Conservation (phyloP, 805 yeast genomes). For the Diddensiella caesifluorescens region DNA sequence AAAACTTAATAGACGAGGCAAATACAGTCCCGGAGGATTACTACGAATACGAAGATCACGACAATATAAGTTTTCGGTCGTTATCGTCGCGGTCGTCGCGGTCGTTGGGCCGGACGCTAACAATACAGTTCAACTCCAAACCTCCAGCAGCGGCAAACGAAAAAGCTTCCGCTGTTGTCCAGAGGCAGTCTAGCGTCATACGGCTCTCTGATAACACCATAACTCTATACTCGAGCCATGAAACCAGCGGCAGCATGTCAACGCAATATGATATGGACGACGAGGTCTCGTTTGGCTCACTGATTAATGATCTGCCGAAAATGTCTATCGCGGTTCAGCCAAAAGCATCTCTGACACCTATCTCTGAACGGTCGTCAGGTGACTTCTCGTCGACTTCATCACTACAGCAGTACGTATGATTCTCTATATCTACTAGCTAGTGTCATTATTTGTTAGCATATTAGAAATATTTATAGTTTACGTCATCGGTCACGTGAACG, state of each 20-base stretch:
- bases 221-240: slow-evolving; percentile 9
- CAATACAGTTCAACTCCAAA: slow-evolving; percentile 5
- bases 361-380: slow-evolving; percentile 17
- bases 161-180: slow-evolving; percentile 1
- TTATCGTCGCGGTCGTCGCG: slow-evolving; percentile 5
- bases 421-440: neutral
- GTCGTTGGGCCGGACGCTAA: neutral
- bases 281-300: slow-evolving; percentile 5
- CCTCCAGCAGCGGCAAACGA: neutral
- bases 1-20: slow-evolving; percentile 46
- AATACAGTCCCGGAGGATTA: slow-evolving; percentile 41
- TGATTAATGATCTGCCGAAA: slow-evolving; percentile 2
- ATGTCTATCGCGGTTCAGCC: neutral
- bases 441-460: neutral
- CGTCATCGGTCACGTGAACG: neutral
- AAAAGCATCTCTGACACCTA: slow-evolving; percentile 16
- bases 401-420: neutral
- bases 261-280: slow-evolving; percentile 6
- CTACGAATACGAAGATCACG: slow-evolving; percentile 8
- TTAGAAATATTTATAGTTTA: neutral
- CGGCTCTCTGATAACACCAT: slow-evolving; percentile 10
- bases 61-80: slow-evolving; percentile 5
- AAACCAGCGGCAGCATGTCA: neutral
- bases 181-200: slow-evolving; percentile 7
- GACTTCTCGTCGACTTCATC: slow-evolving; percentile 3